Percentiles rank a stretch among this genome's conserved stretches.
Conservation (phyloP, 257 asterid species). For the Nicotiana otophora region DNA sequence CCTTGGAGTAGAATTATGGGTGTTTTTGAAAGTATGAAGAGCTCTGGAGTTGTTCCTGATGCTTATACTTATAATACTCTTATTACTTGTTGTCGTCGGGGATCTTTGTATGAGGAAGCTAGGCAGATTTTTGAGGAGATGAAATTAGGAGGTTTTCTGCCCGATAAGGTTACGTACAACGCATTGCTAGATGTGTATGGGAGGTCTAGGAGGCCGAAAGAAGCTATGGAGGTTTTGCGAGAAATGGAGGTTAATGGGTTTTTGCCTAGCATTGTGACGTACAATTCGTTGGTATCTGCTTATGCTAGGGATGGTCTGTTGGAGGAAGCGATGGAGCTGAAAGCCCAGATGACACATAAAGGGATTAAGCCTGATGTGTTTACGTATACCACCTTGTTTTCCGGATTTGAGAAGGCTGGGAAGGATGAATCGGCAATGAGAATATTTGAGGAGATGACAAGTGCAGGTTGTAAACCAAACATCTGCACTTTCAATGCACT, state of each 20-base stretch:
- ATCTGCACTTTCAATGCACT: constrained; percentile 89
- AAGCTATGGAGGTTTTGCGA: constrained; percentile 76
- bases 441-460: constrained; percentile 68
- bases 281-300: constrained; percentile 76
- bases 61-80: constrained; percentile 84
- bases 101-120: constrained; percentile 79
- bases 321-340: constrained; percentile 75
- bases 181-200: constrained; percentile 87
- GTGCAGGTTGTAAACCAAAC: constrained; percentile 68
- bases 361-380: constrained; percentile 91
- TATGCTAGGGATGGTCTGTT: constrained; percentile 71
- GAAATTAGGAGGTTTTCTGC: constrained; percentile 64
- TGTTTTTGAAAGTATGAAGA: constrained; percentile 66
- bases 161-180: constrained; percentile 87
- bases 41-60: constrained; percentile 62
- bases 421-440: constrained; percentile 79
- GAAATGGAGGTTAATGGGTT: constrained; percentile 77
- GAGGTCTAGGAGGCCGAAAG: constrained; percentile 75
- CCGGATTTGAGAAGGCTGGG: constrained; percentile 94
- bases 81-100: constrained; percentile 76
- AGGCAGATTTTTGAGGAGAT: constrained; percentile 70
- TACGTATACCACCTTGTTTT: constrained; percentile 78
- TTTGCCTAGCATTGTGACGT: constrained; percentile 64
- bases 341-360: constrained; percentile 51
- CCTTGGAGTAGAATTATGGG: constrained; percentile 70